phyloP scores from a whole-genome alignment of 352 stramenopile genomes.

The Pythium pyrilobum region DNA sequence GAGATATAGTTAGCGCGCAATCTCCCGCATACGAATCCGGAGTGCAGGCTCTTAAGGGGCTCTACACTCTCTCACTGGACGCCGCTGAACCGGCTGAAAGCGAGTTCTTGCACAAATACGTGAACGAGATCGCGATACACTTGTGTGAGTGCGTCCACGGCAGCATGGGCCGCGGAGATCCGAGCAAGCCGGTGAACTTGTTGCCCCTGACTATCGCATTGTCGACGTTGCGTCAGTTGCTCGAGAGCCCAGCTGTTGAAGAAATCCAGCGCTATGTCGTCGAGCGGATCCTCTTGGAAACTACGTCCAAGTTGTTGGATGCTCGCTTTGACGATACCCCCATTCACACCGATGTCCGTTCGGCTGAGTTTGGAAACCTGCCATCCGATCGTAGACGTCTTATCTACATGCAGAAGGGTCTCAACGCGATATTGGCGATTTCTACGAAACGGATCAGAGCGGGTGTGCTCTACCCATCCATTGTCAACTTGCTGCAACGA shows the following conservation, averaged over 20 bases:
- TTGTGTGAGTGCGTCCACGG: conserved; percentile 74
- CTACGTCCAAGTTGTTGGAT: conserved; percentile 73
- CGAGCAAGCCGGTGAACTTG: conserved; percentile 59
- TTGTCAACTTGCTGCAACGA: conserved; percentile 75
- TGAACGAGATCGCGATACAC: conserved; percentile 72
- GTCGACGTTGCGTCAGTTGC: conserved; percentile 56
- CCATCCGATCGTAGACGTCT: conserved; percentile 27
- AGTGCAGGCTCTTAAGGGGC: conserved; percentile 67
- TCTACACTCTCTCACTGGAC: conserved; percentile 74
- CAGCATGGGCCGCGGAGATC: conserved; percentile 54
- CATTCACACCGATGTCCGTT: conserved; percentile 31
- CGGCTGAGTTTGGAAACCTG: conserved; percentile 28
- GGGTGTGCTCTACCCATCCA: conserved; percentile 66
- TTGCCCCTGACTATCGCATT: conserved; percentile 71
- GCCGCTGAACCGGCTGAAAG: conserved; percentile 49
- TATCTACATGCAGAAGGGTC: conserved; percentile 62
- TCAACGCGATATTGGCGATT: conserved; percentile 55
- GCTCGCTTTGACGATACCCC: conserved; percentile 56
- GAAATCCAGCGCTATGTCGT: conserved; percentile 72
- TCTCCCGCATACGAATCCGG: conserved; percentile 56
- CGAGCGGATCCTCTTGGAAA: conserved; percentile 69
- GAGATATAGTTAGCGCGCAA: conserved; percentile 52
- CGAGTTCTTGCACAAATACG: conserved; percentile 64
- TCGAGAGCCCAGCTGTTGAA: conserved; percentile 48
- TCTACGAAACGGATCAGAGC: conserved; percentile 54